These are phyloP conservation scores for Colletotrichum viniferum DNA, from an alignment of 2,329 filamentous ascomycete genomes.

Conservation along the genomic window DNA sequence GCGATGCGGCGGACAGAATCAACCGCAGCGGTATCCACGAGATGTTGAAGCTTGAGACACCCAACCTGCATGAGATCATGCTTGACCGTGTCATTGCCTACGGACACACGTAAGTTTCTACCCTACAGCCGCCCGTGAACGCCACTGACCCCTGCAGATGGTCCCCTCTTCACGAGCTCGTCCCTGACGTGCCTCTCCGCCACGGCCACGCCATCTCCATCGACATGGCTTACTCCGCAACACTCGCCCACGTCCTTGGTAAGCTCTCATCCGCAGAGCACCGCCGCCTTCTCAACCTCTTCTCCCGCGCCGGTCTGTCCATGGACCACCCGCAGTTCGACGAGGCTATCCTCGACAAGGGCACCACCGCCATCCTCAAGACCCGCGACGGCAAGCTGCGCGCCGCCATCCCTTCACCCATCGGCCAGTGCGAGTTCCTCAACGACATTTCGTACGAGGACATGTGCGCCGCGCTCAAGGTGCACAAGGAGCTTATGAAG, in stretches of 20 bases:
- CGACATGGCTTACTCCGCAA: constrained; percentile 78
- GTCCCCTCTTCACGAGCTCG: constrained; percentile 74
- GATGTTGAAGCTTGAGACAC: constrained; percentile 76
- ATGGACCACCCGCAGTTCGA: constrained; percentile 75
- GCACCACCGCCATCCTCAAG: constrained; percentile 71
- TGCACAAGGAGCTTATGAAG: constrained; percentile 69
- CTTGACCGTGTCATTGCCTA: constrained; percentile 76
- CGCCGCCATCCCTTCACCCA: constrained; percentile 70
- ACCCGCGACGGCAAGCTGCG: constrained; percentile 72
- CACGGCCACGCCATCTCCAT: constrained; percentile 78
- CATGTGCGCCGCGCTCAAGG: constrained; percentile 62
- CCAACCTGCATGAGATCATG: constrained; percentile 75
- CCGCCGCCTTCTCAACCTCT: constrained; percentile 65
- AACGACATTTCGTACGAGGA: constrained; percentile 69
- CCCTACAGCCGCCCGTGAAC: not conserved
- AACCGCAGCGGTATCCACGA: constrained; percentile 73
- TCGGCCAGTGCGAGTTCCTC: constrained; percentile 70
- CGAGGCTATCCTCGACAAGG: constrained; percentile 67
- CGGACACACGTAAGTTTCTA: constrained; percentile 64
- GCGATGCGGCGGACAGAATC: constrained; percentile 67
- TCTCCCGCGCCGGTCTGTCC: constrained; percentile 71
- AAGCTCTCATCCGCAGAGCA: constrained; percentile 66
- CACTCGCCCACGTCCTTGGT: constrained; percentile 66
- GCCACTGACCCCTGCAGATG: constrained; percentile 46
- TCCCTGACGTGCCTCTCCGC: constrained; percentile 70